Percentiles rank a stretch among this genome's conserved stretches.
Conservation (phyloP, 78 protist genomes). For the Isochrysis galbana region DNA sequence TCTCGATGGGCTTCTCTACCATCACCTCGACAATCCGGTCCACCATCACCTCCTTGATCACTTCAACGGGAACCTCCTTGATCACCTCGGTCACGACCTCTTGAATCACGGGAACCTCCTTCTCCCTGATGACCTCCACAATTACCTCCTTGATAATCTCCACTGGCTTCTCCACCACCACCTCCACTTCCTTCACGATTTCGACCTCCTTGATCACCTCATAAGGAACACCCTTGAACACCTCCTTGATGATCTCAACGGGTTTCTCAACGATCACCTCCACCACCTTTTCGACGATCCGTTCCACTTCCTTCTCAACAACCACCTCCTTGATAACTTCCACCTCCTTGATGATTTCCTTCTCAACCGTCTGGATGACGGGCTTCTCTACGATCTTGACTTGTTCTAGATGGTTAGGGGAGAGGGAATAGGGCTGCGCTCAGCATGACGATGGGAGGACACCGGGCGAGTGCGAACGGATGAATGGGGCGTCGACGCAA, state of each 20-base stretch:
- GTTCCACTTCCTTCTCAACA: background rate
- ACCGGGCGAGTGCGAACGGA: no score
- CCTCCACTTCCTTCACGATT: background rate
- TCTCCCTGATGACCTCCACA: background rate
- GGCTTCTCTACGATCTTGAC: background rate
- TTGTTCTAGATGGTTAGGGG: background rate
- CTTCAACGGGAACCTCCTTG: slow-evolving; percentile 1
- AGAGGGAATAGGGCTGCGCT: no score
- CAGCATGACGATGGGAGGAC: no score
- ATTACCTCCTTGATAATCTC: background rate
- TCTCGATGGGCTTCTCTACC: background rate
- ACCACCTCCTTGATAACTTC: background rate
- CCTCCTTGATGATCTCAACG: background rate
- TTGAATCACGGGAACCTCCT: background rate
- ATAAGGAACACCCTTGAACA: background rate
- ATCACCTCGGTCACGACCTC: background rate
- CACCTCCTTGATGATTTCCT: background rate
- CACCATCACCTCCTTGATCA: background rate
- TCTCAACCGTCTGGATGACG: background rate
- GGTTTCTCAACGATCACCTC: background rate
- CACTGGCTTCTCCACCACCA: background rate
- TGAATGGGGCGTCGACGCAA: no score
- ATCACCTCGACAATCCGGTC: background rate
- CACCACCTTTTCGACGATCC: background rate
- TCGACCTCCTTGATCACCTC: background rate